These are phyloP conservation scores for Phytophthora idaei DNA, from an alignment of 352 stramenopile genomes.

Conservation along the genomic window DNA sequence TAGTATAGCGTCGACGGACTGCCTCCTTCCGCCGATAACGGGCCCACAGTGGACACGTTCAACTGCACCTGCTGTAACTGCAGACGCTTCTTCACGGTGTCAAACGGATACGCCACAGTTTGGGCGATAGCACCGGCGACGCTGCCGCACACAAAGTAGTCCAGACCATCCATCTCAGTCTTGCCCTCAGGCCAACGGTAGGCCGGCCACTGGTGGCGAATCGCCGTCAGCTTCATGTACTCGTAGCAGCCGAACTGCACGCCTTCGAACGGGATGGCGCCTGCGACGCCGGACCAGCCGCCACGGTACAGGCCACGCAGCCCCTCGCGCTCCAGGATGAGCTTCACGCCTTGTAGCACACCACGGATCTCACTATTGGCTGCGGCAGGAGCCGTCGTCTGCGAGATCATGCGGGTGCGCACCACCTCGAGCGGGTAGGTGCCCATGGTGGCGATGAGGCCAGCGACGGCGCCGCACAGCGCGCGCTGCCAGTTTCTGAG, in stretches of 20 bases:
- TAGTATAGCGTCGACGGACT: constrained; percentile 47
- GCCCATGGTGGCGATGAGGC: constrained; percentile 71
- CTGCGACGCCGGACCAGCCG: constrained; percentile 63
- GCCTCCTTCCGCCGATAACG: constrained; percentile 28
- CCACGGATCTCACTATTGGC: constrained; percentile 55
- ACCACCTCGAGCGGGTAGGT: constrained; percentile 87
- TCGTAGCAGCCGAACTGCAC: constrained; percentile 88
- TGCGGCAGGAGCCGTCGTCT: constrained; percentile 41
- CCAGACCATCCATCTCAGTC: constrained; percentile 65
- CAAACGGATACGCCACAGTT: constrained; percentile 87
- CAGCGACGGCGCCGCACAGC: constrained; percentile 61
- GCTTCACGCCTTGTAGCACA: constrained; percentile 59
- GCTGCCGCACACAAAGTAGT: constrained; percentile 83
- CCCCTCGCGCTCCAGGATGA: constrained; percentile 68
- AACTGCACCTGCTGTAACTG: constrained; percentile 54
- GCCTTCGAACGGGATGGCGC: constrained; percentile 82
- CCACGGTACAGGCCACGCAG: constrained; percentile 77
- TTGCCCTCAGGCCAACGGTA: constrained; percentile 74
- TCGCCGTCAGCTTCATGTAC: constrained; percentile 66
- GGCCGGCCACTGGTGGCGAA: constrained; percentile 54
- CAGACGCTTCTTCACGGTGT: constrained; percentile 85
- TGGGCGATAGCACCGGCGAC: constrained; percentile 74
- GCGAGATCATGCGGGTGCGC: constrained; percentile 80
- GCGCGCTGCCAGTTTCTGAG: constrained; percentile 60
- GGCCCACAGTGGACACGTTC: constrained; percentile 25